A percentile compares a stretch with the other conserved stretches of the same genome.
phyloP scores from a whole-genome alignment of 306 rosid species.

The Geum urbanum region DNA sequence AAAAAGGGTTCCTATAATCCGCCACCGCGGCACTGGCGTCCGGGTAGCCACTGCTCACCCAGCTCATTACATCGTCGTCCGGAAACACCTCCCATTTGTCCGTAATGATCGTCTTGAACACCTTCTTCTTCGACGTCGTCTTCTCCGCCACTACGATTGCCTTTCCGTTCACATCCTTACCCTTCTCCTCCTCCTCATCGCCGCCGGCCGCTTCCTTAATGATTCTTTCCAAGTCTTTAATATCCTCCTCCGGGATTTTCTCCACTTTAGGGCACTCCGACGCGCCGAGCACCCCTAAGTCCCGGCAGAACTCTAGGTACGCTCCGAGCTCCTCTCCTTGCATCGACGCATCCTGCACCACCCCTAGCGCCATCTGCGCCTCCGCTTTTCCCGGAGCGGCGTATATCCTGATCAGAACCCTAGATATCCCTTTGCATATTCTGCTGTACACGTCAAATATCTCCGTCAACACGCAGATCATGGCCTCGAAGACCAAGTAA shows the following conservation, averaged over 20 bases:
- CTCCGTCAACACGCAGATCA: constrained; percentile 69
- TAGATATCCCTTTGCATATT: constrained; percentile 50
- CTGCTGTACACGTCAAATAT: constrained; percentile 54
- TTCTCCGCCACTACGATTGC: constrained; percentile 23
- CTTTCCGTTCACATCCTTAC: neutral
- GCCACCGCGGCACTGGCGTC: neutral
- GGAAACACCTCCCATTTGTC: constrained; percentile 72
- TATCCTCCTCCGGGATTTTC: constrained; percentile 45
- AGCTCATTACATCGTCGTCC: constrained; percentile 41
- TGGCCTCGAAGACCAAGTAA: constrained; percentile 60
- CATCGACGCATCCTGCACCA: constrained; percentile 44
- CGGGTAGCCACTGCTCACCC: neutral
- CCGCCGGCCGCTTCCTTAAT: constrained; percentile 28
- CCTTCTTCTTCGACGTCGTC: constrained; percentile 17
- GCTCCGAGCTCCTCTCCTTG: constrained; percentile 47
- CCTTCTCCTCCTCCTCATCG: neutral
- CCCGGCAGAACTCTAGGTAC: constrained; percentile 52
- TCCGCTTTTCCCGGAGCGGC: constrained; percentile 41
- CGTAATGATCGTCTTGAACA: constrained; percentile 58
- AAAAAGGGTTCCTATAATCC: constrained; percentile 10
- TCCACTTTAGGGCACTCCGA: constrained; percentile 61
- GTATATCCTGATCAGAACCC: constrained; percentile 43
- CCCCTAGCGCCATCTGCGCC: constrained; percentile 41
- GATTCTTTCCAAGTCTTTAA: constrained; percentile 50
- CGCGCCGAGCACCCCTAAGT: constrained; percentile 56